Evolutionary conservation across 768 basidiomycete genomes (phyloP), one percentile per base, ranked within the genome.

Genomic region (Rhodotorula paludigena): DNA sequence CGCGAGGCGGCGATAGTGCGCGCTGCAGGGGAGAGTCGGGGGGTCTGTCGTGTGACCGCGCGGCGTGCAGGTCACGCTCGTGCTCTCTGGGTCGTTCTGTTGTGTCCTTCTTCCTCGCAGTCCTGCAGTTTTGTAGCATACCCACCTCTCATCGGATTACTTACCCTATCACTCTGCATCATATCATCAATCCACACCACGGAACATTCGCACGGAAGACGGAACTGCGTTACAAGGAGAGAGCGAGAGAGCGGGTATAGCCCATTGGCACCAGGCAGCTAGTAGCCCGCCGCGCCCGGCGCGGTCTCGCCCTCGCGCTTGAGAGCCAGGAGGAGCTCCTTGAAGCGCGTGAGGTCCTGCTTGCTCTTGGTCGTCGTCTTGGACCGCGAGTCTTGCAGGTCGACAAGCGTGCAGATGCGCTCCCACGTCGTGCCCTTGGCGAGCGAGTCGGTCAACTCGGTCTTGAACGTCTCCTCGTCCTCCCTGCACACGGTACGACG

Each of bases 361-460:
- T 92, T 92, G 11, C 89, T 85, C 52, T 92, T 85, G 25, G 92
- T 87, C 74, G 91, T 82, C 8, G 92, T 97, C 82, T 98, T 99
- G 82, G 90, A 92, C 79, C 98, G 92, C 61, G 92, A 96, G 78
- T 98, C 97, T 78, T 94, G 86, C 44, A 99, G 83, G 73, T 93
- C 90, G 68, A 96, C 80, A 57, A 86, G 79, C 35, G 86, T 86
- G 77, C 87, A 88, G 76, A 99, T 94, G 44, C 96, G 88, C 74
- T 92, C 86, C 94, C 94, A 99, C 14, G 92, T 94, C 30, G 94
- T 96, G 33, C 94, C 96, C 60, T 84, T 82, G 0, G 90, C 87
- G 57, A 98, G 85, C 16, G 86, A 84, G 55, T 86, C 87, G 30
- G 85, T 85, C 61, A 92, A 81, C n/a, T 80, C 79, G 23, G 85